phyloP scores from a whole-genome alignment of 1,284 basidiomycete species.

The Rhodotorula glutinis region DNA sequence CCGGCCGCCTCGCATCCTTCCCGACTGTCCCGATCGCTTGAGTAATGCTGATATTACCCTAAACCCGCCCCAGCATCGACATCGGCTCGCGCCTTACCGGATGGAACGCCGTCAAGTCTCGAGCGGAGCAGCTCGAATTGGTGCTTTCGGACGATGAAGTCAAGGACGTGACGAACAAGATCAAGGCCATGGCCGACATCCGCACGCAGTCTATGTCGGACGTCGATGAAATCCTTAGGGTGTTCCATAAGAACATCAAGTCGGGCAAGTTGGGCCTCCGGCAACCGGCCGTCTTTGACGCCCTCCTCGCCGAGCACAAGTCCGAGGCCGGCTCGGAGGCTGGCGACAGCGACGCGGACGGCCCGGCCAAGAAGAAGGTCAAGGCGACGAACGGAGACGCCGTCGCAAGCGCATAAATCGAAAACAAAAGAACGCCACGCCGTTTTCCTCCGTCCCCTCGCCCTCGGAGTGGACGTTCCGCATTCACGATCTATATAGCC shows the following conservation, averaged over 20 bases:
- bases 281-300: constrained; percentile 38
- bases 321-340: constrained; percentile 26
- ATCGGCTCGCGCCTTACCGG: constrained; percentile 64
- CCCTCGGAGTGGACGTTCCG: too few species aligned
- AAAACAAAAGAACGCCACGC: neutral
- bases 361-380: constrained; percentile 39
- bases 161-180: constrained; percentile 90
- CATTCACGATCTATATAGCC: too few species aligned
- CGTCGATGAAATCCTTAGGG: constrained; percentile 91
- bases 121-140: constrained; percentile 68
- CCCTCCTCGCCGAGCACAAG: constrained; percentile 40
- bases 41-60: neutral
- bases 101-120: constrained; percentile 75
- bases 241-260: constrained; percentile 54
- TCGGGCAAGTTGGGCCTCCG: constrained; percentile 41
- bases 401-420: neutral
- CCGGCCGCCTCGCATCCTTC: neutral
- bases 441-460: neutral
- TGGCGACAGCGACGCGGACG: constrained; percentile 29
- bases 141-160: constrained; percentile 57
- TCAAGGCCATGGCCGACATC: constrained; percentile 71
- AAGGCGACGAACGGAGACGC: constrained; percentile 17
- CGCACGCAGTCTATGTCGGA: constrained; percentile 99
- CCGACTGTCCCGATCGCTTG: too few species aligned
- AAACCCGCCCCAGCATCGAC: constrained; percentile 61